Evolutionary conservation across 352 stramenopile species (phyloP), one percentile per base, ranked within the genome.

Genomic region (Phytophthora tubulina): DNA sequence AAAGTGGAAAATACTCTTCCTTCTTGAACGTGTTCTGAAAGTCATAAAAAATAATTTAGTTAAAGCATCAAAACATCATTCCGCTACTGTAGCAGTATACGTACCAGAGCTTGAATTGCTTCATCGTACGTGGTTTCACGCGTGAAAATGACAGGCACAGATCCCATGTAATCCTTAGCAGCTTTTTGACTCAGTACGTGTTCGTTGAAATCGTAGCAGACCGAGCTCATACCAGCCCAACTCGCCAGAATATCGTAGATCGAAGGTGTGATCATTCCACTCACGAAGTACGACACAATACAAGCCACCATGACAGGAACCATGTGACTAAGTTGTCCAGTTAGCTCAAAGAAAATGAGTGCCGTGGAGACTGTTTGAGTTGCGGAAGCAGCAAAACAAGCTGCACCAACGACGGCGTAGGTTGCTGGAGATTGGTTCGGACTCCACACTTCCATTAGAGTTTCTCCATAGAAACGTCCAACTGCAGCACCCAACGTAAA

Each of bases 371-470:
- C 89, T 0, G 95, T 96, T 53, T 95, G 77, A 4, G 95, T 98
- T 9, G 95, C 94, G 4, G 92, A 97, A 0, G 91, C 92, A 1
- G 93, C 78, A 61, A 98, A 97, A 54, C 91, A 94, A 7, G 94
- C 95, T 3, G 95, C 95, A 2, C 94, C 95, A 9, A 98, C 93
- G 21, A 98, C 85, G 0, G 94, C 91, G 49, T 97, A 98, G 6
- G 88, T 92, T 0, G 86, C 86, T 14, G 87, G 84, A 0, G 85
- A 92, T 59, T 94, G 85, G 10, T 82, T 84, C n/a, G 86, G 81
- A 51, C 84, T 92, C 81, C 86, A 93, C 53, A 91, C 81, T 63
- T 88, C 87, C 72, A 91, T 84, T 2, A 97, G 64, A 4, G 85
- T 88, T 70, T 97, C 90, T 11, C 90, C 90, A 21, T 93, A 94